phyloP scores from a whole-genome alignment of 1,284 basidiomycete species.

The Athelia sp. region DNA sequence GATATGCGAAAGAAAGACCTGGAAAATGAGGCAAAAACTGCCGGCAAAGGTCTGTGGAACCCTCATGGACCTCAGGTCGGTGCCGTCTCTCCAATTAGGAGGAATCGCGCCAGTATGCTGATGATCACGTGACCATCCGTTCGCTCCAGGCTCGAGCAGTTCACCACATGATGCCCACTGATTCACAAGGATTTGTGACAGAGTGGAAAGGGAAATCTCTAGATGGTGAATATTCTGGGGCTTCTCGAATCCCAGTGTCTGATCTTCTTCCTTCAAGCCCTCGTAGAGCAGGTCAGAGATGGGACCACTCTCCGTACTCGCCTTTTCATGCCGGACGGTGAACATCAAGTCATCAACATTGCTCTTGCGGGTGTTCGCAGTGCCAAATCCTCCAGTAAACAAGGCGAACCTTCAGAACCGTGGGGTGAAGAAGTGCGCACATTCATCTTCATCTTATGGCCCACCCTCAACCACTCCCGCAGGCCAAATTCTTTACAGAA shows the following conservation, averaged over 20 bases:
- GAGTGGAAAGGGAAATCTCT: conserved; percentile 90
- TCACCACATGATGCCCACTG: conserved; percentile 85
- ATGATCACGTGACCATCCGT: conserved; percentile 9
- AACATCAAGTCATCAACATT: conserved; percentile 85
- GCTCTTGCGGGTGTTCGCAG: conserved; percentile 84
- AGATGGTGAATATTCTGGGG: conserved; percentile 56
- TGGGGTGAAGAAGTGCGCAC: conserved; percentile 78
- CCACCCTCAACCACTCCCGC: conserved; percentile 3
- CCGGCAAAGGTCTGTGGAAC: conserved; percentile 85
- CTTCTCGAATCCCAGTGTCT: conserved; percentile 5
- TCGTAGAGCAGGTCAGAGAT: conserved; percentile 93
- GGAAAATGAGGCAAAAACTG: conserved; percentile 76
- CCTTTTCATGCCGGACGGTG: conserved; percentile 80
- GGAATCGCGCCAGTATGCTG: neutral
- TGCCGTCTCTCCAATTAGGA: conserved; percentile 2
- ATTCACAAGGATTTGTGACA: conserved; percentile 84
- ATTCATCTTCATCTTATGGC: conserved; percentile 1
- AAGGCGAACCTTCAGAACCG: conserved; percentile 73
- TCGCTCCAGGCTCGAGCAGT: conserved; percentile 63
- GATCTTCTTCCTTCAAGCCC: conserved; percentile 42
- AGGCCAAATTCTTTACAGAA: conserved; percentile 96
- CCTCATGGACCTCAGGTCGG: conserved; percentile 74
- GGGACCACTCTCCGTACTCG: conserved; percentile 89
- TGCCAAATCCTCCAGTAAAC: conserved; percentile 67
- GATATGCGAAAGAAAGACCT: conserved; percentile 71